Conservation (phyloP, 2,329 filamentous ascomycete species). For the Stagonosporopsis chrysanthemi region DNA sequence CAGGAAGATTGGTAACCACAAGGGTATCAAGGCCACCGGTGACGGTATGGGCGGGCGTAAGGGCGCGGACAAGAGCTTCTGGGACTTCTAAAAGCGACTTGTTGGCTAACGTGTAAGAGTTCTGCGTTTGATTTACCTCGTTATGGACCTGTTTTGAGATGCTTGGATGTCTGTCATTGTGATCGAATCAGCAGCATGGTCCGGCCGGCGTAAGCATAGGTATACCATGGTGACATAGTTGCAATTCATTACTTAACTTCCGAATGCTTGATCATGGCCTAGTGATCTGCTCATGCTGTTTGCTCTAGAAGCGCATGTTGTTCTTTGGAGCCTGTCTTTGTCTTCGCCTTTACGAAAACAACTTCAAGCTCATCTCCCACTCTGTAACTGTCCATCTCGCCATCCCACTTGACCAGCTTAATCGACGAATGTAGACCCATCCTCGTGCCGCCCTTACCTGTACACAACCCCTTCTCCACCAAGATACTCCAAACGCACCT, state of each 20-base stretch:
- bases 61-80: constrained; percentile 40
- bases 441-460: not conserved
- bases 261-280: not conserved
- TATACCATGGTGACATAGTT: constrained; percentile 15
- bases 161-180: constrained; percentile 5
- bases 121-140: not conserved
- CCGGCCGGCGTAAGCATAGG: constrained; percentile 16
- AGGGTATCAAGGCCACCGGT: constrained; percentile 42
- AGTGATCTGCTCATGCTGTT: not conserved
- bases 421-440: constrained; percentile 23
- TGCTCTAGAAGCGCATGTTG: not conserved
- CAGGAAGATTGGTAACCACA: constrained; percentile 15
- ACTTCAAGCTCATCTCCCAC: constrained; percentile 48
- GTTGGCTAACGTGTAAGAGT: constrained; percentile 1
- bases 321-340: not conserved
- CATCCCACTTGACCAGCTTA: constrained; percentile 41
- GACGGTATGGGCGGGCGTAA: constrained; percentile 53
- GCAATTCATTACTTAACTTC: constrained; percentile 4
- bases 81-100: constrained; percentile 37
- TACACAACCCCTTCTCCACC: constrained; percentile 14
- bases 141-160: not conserved
- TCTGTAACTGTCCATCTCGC: constrained; percentile 37
- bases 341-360: constrained; percentile 27
- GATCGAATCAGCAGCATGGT: constrained; percentile 1
- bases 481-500: constrained; percentile 37